These are phyloP conservation scores for Ceratonia siliqua DNA, from an alignment of 306 rosid species.

Conservation along the genomic window DNA sequence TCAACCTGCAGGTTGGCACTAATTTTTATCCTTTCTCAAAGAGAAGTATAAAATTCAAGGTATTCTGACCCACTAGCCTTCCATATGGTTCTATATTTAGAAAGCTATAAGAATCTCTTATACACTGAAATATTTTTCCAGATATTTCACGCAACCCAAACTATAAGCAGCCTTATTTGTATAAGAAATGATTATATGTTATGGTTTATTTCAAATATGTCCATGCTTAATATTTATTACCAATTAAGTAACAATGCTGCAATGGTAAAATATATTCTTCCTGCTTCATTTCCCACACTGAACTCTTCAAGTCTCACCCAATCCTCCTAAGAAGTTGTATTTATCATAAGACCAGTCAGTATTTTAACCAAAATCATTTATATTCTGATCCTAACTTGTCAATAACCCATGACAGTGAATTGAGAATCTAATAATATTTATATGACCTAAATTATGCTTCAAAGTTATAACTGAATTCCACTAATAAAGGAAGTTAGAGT, in stretches of 20 bases:
- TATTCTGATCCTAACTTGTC: neutral
- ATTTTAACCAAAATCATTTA: slow-evolving; percentile 20
- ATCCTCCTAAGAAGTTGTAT: neutral
- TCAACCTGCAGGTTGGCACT: slow-evolving; percentile 66
- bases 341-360: slow-evolving; percentile 13
- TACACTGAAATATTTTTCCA: slow-evolving; percentile 7
- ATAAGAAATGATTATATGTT: neutral
- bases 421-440: neutral
- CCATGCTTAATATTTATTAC: neutral
- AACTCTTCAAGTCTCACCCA: slow-evolving; percentile 6
- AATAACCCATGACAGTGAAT: neutral
- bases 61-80: neutral
- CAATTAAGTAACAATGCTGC: neutral
- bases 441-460: neutral
- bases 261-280: neutral
- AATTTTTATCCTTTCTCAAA: neutral
- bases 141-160: neutral
- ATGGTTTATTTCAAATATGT: neutral
- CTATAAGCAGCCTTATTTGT: neutral
- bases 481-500: neutral
- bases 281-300: neutral
- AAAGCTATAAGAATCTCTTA: slow-evolving; percentile 5
- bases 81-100: neutral
- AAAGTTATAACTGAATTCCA: neutral
- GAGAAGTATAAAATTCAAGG: slow-evolving; percentile 1